Evolutionary conservation across 108 stramenopile genomes (phyloP).

Genomic region (Pseudonitzschia multistriata): DNA sequence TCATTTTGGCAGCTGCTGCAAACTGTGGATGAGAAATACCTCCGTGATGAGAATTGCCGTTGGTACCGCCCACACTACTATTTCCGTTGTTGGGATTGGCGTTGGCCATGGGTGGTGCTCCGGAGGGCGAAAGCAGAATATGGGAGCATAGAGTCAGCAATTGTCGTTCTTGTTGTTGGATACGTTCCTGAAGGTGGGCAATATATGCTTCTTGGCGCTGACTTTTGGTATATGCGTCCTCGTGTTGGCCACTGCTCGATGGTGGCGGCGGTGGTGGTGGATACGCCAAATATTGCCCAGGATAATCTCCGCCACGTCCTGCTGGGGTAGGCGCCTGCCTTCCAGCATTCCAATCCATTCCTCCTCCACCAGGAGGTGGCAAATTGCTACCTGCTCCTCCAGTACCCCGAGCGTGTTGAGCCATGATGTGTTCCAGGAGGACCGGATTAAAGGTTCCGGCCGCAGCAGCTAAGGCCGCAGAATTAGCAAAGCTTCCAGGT

Average conservation of each 20-base stretch:
- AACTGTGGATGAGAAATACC: slow-evolving; percentile 5
- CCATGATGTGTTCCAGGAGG: slow-evolving; percentile 6
- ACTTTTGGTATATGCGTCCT: background rate
- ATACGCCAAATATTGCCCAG: background rate
- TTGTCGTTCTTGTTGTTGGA: slow-evolving; percentile 16
- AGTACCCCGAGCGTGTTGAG: background rate
- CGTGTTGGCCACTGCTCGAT: background rate
- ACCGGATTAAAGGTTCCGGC: slow-evolving; percentile 14
- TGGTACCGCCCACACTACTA: background rate
- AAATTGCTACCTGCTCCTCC: background rate
- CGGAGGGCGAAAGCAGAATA: slow-evolving; percentile 4
- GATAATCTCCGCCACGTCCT: background rate
- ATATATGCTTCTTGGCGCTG: slow-evolving; percentile 10
- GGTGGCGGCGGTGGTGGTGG: background rate
- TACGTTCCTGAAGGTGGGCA: slow-evolving; percentile 8
- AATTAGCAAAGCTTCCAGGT: background rate
- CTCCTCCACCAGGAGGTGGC: slow-evolving; percentile 1
- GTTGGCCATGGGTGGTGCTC: background rate
- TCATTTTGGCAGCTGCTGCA: slow-evolving; percentile 6
- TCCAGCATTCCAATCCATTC: slow-evolving; percentile 1
- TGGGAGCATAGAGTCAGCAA: slow-evolving; percentile 8
- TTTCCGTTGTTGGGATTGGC: background rate
- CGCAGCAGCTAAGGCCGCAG: slow-evolving; percentile 2
- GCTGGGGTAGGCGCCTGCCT: background rate
- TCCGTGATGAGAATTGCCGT: background rate